phyloP scores from a whole-genome alignment of 1,284 basidiomycete species.

The Marasmius sp. region DNA sequence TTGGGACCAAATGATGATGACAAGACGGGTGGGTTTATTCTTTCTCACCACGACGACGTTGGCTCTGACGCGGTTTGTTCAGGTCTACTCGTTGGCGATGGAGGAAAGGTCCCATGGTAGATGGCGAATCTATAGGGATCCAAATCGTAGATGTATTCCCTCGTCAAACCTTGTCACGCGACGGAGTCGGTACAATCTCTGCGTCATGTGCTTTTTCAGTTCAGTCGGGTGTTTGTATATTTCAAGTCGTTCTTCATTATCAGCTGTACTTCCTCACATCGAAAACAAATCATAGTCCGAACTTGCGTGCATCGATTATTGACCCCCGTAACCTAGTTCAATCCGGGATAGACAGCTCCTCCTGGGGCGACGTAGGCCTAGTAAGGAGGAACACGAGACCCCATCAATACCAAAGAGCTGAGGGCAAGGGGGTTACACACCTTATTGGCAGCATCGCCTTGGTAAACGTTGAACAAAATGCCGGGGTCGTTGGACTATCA shows the following conservation, averaged over 20 bases:
- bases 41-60: not conserved
- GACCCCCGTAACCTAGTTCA: not conserved
- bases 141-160: no score
- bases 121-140: not conserved
- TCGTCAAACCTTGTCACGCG: no score
- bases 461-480: slow-evolving; percentile 35
- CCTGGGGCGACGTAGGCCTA: slow-evolving; percentile 34
- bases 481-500: slow-evolving; percentile 31
- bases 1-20: slow-evolving; percentile 3
- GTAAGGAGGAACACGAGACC: not conserved
- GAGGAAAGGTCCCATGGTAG: slow-evolving; percentile 3
- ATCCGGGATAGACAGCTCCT: slow-evolving; percentile 1
- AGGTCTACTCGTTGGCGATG: not conserved
- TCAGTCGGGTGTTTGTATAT: no score
- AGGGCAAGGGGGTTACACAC: slow-evolving; percentile 13
- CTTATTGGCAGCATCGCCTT: slow-evolving; percentile 33
- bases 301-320: not conserved
- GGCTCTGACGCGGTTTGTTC: not conserved
- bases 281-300: not conserved
- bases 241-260: not conserved
- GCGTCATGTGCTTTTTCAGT: no score
- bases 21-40: slow-evolving; percentile 1
- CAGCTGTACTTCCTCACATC: not conserved
- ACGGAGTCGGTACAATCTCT: no score
- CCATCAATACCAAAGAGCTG: not conserved